Conservation (phyloP, 192 early-diverging fungal species). For the Chytriomyces sp. region DNA sequence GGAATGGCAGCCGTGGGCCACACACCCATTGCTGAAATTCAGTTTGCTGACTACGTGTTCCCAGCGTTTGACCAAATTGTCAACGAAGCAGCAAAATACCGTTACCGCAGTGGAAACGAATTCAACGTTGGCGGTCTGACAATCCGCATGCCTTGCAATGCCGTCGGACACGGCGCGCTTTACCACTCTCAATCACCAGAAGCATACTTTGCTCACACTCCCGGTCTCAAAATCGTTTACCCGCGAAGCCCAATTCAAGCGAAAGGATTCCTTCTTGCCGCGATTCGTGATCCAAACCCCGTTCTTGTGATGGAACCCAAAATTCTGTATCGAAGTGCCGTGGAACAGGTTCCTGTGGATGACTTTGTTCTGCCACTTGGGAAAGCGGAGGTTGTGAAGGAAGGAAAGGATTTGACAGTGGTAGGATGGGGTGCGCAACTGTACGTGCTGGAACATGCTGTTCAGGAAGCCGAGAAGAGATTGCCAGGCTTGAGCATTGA, state of each 20-base stretch:
- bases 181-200: constrained; percentile 96
- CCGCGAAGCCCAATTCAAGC: constrained; percentile 93
- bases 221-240: constrained; percentile 90
- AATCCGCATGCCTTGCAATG: constrained; percentile 86
- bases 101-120: constrained; percentile 91
- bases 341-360: constrained; percentile 90
- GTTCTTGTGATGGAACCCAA: constrained; percentile 97
- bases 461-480: constrained; percentile 81
- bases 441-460: constrained; percentile 90
- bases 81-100: constrained; percentile 97
- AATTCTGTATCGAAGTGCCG: constrained; percentile 91
- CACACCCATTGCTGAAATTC: constrained; percentile 97
- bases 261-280: constrained; percentile 88
- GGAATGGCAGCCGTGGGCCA: constrained; percentile 93
- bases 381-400: constrained; percentile 87
- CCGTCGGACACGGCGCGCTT: constrained; percentile 96
- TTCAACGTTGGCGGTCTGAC: constrained; percentile 92
- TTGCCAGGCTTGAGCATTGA: constrained; percentile 87
- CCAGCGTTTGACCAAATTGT: constrained; percentile 98
- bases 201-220: constrained; percentile 93
- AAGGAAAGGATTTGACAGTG: constrained; percentile 84
- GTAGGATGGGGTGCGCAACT: constrained; percentile 92
- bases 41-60: constrained; percentile 98
- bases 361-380: constrained; percentile 91
- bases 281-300: constrained; percentile 92